Conservation (phyloP, 306 rosid species). For the Sicyos edulis region DNA sequence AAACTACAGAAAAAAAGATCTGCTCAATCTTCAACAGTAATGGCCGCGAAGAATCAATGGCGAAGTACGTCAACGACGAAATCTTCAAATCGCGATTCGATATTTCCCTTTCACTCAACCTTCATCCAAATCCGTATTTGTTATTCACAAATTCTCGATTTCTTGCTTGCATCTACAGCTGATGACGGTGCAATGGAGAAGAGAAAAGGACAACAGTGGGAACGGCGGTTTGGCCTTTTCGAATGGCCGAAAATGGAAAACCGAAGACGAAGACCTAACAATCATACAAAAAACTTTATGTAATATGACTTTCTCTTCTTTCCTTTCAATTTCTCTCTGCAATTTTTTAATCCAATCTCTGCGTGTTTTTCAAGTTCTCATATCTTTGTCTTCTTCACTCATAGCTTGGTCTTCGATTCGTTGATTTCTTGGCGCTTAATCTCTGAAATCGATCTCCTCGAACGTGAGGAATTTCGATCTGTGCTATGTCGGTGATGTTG, state of each 20-base stretch:
- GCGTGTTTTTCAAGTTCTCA: no score
- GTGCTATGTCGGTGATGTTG: conserved; percentile 3
- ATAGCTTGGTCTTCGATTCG: no score
- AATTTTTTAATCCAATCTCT: no score
- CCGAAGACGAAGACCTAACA: no score
- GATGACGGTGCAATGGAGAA: conserved; percentile 31
- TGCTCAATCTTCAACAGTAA: neutral
- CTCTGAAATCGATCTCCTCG: neutral
- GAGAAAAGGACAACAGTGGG: no score
- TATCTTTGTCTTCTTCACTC: no score
- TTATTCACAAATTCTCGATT: conserved; percentile 82
- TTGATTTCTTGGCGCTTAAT: neutral
- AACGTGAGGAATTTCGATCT: neutral
- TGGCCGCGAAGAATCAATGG: neutral
- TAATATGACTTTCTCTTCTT: no score
- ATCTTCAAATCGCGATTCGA: no score
- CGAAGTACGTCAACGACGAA: conserved; percentile 32
- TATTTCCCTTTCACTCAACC: neutral
- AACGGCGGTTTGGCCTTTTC: no score
- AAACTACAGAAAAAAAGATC: neutral
- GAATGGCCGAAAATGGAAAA: no score
- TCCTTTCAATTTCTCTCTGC: no score
- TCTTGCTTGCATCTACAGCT: conserved; percentile 85
- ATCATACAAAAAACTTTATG: no score
- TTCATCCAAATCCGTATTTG: conserved; percentile 84